Evolutionary conservation across 345 rosid species (phyloP), one percentile per base, ranked within the genome.

Genomic region (Linum trigynum): DNA sequence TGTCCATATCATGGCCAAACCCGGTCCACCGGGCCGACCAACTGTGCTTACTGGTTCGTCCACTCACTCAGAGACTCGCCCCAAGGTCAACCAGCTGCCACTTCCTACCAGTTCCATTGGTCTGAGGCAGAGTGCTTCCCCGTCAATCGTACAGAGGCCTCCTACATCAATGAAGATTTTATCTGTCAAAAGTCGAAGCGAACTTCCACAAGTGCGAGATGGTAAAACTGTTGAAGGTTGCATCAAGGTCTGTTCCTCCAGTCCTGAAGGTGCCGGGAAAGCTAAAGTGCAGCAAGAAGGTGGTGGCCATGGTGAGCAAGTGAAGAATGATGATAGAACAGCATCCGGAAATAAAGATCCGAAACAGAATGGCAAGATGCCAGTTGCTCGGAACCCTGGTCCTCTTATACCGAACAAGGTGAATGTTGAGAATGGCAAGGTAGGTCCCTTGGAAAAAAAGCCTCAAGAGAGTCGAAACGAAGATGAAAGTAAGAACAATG

Each of bases 1-100:
- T 62, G 74, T 80, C 50, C 83, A 70, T 76, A 66, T 81, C 62
- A 80, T 68, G 79, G 78, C 91, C n/a, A 50, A 84, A 0, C 80
- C 74, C 41, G 77, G 65, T 65, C 70, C 84, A 64, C 73, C 81
- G 14, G 71, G 73, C 63, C 77, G 67, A 72, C 67, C 87, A 35
- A 57, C 84, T 36, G 64, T 78, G 15, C 68, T 78, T 60, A 72
- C 77, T 61, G 60, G 73, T 71, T 41, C 78, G 64, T 63, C 81
- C 63, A 57, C 36, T 9, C 78, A 81, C 45, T 70, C 55, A 32
- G 79, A 81, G 63, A 77, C 74, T 69, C 67, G 67, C 64, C 66
- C 83, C 12, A 79, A 61, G 55, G 78, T 74, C 58, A 72, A 57
- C 67, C 66, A 69, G 64, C 59, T 67, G 9, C 41, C 80, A 67